A percentile compares a stretch with the other conserved stretches of the same genome.
phyloP scores from a whole-genome alignment of 1,284 basidiomycete species.

The Leccinum solheimii region DNA sequence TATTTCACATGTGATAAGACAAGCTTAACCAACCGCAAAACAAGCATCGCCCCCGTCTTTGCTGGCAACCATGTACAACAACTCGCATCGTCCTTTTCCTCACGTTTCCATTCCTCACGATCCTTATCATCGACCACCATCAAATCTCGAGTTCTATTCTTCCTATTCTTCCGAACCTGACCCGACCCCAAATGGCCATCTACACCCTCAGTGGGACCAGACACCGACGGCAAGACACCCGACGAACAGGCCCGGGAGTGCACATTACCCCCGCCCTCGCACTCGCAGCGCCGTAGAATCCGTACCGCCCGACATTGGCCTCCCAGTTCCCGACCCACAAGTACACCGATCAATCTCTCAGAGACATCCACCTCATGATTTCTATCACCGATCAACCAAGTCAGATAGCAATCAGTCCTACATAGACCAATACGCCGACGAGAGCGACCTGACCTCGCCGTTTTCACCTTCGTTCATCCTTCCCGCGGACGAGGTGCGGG shows the following conservation, averaged over 20 bases:
- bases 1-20: conserved; percentile 22
- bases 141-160: conserved; percentile 26
- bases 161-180: conserved; percentile 26
- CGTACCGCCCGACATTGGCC: conserved; percentile 35
- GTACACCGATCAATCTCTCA: conserved; percentile 52
- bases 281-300: conserved; percentile 42
- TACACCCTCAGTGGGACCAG: conserved; percentile 24
- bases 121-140: conserved; percentile 34
- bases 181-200: conserved; percentile 13
- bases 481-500: conserved; percentile 31
- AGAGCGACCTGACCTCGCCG: conserved; percentile 18
- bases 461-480: conserved; percentile 28
- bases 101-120: conserved; percentile 42
- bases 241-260: conserved; percentile 2
- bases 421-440: conserved; percentile 16
- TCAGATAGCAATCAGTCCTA: conserved; percentile 30
- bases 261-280: conserved; percentile 30
- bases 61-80: conserved; percentile 24
- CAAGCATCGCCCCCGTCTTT: neutral
- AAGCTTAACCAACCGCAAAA: conserved; percentile 7
- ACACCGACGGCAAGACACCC: conserved; percentile 30
- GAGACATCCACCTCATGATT: conserved; percentile 36
- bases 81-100: conserved; percentile 36
- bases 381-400: conserved; percentile 45
- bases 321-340: conserved; percentile 49